Evolutionary conservation across 2,329 filamentous ascomycete genomes (phyloP).

Genomic region (Fusarium vanettenii): DNA sequence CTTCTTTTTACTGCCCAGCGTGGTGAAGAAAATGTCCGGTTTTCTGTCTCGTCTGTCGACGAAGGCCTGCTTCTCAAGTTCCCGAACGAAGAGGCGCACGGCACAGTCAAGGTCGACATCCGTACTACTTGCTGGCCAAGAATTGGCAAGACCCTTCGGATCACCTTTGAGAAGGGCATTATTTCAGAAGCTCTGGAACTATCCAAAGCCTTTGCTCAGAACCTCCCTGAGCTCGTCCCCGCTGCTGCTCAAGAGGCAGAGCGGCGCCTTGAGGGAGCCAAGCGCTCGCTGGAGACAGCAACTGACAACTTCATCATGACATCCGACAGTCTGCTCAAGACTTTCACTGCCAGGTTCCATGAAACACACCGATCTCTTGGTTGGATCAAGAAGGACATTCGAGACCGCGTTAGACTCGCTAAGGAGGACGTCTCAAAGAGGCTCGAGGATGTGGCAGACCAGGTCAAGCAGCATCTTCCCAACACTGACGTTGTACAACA

Average conservation of each 20-base stretch:
- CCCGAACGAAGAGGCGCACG: conserved; percentile 65
- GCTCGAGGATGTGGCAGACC: conserved; percentile 26
- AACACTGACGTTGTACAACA: conserved; percentile 48
- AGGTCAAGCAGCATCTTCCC: conserved; percentile 34
- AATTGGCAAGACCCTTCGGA: conserved; percentile 69
- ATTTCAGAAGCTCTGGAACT: conserved; percentile 58
- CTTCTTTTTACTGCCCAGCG: conserved; percentile 67
- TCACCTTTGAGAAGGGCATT: conserved; percentile 67
- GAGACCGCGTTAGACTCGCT: conserved; percentile 28
- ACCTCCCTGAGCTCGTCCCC: conserved; percentile 54
- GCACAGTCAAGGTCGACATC: conserved; percentile 68
- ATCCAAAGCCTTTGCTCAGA: conserved; percentile 56
- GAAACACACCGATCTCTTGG: conserved; percentile 40
- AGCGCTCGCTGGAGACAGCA: conserved; percentile 46
- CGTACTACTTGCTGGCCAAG: conserved; percentile 69
- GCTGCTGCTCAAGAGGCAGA: conserved; percentile 54
- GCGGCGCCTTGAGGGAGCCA: conserved; percentile 50
- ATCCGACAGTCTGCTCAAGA: conserved; percentile 44
- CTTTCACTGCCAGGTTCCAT: conserved; percentile 32
- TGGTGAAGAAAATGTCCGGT: conserved; percentile 59
- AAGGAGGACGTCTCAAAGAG: conserved; percentile 31
- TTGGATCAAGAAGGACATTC: conserved; percentile 30
- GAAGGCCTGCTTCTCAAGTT: conserved; percentile 66
- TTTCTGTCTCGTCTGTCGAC: conserved; percentile 59
- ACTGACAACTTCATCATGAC: conserved; percentile 45